Evolutionary conservation across 1,284 basidiomycete species (phyloP).

Genomic region (Vanrija humicola): DNA sequence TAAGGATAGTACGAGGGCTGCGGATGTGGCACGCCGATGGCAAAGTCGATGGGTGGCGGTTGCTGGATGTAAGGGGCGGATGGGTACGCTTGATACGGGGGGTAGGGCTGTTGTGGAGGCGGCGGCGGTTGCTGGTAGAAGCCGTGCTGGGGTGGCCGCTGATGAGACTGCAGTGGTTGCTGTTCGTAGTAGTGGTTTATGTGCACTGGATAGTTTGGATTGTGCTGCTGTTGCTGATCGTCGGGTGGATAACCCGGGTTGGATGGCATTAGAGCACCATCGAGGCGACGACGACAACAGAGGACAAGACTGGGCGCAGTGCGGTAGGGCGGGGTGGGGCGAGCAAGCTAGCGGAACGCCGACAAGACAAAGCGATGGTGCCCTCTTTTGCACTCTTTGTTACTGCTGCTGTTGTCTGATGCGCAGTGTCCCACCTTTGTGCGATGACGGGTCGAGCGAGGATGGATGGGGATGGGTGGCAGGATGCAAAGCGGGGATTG

Average conservation of each 20-base stretch:
- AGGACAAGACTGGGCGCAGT: neutral
- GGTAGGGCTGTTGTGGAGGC: neutral
- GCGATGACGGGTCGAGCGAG: too few species aligned
- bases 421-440: too few species aligned
- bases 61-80: neutral
- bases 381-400: too few species aligned
- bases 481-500: too few species aligned
- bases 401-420: too few species aligned
- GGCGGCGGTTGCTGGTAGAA: neutral
- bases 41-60: neutral
- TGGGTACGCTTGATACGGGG: neutral
- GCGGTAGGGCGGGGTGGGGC: neutral
- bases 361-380: neutral
- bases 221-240: neutral
- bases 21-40: neutral
- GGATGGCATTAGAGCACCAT: conserved; percentile 8
- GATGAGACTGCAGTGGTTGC: neutral
- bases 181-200: neutral
- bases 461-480: too few species aligned
- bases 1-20: neutral
- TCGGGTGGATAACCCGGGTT: conserved; percentile 4
- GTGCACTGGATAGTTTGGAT: neutral
- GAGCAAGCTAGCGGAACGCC: neutral
- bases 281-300: neutral
- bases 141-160: neutral